Conservation (phyloP, 2,329 filamentous ascomycete species). For the Akanthomyces uredinophilus region DNA sequence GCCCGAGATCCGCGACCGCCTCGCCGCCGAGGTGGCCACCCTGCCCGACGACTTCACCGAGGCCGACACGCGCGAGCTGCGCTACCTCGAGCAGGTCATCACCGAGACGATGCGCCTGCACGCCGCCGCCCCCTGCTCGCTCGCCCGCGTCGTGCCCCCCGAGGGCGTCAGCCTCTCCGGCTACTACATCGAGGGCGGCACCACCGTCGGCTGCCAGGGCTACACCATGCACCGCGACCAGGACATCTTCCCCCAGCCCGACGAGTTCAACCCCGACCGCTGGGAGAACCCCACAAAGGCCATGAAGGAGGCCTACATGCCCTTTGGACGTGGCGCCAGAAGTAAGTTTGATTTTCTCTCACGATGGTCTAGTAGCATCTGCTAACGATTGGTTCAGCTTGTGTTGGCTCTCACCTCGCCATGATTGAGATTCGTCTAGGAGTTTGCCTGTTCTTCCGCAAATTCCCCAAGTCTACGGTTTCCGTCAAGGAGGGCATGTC, state of each 20-base stretch:
- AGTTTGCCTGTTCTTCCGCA: slow-evolving; percentile 46
- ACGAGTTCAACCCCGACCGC: slow-evolving; percentile 29
- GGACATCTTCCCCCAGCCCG: slow-evolving; percentile 35
- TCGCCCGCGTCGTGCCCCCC: slow-evolving; percentile 36
- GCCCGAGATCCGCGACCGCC: slow-evolving; percentile 24
- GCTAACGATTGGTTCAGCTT: slow-evolving; percentile 24
- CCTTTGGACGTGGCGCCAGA: slow-evolving; percentile 49
- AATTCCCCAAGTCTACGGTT: slow-evolving; percentile 33
- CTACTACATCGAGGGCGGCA: slow-evolving; percentile 35
- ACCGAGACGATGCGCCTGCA: slow-evolving; percentile 42
- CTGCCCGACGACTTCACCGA: slow-evolving; percentile 27
- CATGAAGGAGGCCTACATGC: slow-evolving; percentile 45
- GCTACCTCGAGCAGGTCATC: slow-evolving; percentile 38
- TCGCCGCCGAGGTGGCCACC: slow-evolving; percentile 31
- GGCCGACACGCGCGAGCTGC: slow-evolving; percentile 24
- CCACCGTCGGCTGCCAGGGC: slow-evolving; percentile 36
- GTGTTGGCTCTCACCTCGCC: slow-evolving; percentile 54
- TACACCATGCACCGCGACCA: slow-evolving; percentile 44
- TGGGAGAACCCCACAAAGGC: slow-evolving; percentile 31
- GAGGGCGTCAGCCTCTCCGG: slow-evolving; percentile 35
- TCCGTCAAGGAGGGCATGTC: slow-evolving; percentile 30
- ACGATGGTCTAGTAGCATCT: background rate
- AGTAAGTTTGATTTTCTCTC: slow-evolving; percentile 22
- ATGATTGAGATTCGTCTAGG: slow-evolving; percentile 50
- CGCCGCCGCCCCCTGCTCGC: slow-evolving; percentile 31